Evolutionary conservation across 1,284 basidiomycete genomes (phyloP).

Genomic region (Volvariella surrecta): DNA sequence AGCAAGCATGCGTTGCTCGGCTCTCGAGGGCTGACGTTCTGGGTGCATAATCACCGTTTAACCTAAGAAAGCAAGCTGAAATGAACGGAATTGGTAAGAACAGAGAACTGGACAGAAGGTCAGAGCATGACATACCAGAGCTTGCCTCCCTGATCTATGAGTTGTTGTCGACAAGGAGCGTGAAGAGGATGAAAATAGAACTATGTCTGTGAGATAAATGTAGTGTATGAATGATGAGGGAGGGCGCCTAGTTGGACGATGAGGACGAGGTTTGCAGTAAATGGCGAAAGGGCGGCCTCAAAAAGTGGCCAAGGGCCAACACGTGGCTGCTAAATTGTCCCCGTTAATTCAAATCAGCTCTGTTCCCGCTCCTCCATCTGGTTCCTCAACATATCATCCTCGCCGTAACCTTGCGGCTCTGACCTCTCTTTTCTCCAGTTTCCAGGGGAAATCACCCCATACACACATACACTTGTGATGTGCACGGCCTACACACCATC

Average conservation of each 20-base stretch:
- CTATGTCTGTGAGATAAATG: neutral
- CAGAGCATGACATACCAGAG: neutral
- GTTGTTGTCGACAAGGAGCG: neutral
- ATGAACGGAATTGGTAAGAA: neutral
- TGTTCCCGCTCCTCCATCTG: too few species aligned
- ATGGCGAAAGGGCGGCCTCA: conserved; percentile 1
- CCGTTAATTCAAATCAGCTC: neutral
- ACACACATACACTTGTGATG: too few species aligned
- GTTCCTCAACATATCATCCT: too few species aligned
- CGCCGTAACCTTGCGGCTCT: too few species aligned
- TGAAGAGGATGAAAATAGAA: neutral
- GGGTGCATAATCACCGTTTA: conserved; percentile 17
- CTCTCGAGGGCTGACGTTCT: conserved; percentile 25
- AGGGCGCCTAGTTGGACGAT: neutral
- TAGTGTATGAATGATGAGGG: neutral
- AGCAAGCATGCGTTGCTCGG: conserved; percentile 70
- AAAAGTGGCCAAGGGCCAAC: neutral
- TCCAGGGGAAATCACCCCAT: too few species aligned
- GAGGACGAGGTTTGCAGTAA: neutral
- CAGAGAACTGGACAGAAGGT: neutral
- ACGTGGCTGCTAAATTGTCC: neutral
- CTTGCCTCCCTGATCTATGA: neutral
- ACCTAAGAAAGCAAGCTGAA: neutral
- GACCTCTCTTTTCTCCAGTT: too few species aligned
- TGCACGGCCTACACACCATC: too few species aligned